Percentiles rank a stretch among this genome's conserved stretches.
These are phyloP conservation scores for Ricinus communis DNA, from an alignment of 345 rosid genomes.

Conservation along the genomic window DNA sequence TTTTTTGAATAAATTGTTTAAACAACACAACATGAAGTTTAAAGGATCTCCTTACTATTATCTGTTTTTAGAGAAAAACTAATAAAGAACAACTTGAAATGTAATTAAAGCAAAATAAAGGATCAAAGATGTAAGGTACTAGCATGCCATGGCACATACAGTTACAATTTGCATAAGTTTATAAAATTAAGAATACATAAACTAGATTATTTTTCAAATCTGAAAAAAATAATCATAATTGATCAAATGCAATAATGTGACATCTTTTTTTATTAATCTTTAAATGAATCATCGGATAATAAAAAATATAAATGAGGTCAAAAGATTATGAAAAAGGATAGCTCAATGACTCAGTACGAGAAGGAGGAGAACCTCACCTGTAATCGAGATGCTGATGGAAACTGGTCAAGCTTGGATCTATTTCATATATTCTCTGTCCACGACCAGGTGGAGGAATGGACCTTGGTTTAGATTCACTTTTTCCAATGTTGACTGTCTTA, in stretches of 20 bases:
- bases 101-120: neutral
- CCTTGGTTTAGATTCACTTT: slow-evolving; percentile 38
- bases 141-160: slow-evolving; percentile 2
- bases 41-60: neutral
- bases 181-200: neutral
- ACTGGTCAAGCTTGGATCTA: slow-evolving; percentile 67
- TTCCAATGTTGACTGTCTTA: slow-evolving; percentile 30
- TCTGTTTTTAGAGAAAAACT: neutral
- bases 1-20: neutral
- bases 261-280: neutral
- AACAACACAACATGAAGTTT: neutral
- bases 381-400: slow-evolving; percentile 75
- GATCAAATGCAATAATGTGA: neutral
- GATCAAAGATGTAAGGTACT: neutral
- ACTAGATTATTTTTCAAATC: neutral
- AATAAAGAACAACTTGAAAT: neutral
- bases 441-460: slow-evolving; percentile 68
- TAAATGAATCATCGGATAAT: neutral
- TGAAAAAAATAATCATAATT: neutral
- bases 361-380: slow-evolving; percentile 45
- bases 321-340: neutral
- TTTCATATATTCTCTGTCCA: slow-evolving; percentile 78
- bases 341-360: neutral
- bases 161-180: neutral
- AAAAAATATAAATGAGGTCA: neutral